Conservation (phyloP, 2,329 filamentous ascomycete species). For the Paramyrothecium sp. region DNA sequence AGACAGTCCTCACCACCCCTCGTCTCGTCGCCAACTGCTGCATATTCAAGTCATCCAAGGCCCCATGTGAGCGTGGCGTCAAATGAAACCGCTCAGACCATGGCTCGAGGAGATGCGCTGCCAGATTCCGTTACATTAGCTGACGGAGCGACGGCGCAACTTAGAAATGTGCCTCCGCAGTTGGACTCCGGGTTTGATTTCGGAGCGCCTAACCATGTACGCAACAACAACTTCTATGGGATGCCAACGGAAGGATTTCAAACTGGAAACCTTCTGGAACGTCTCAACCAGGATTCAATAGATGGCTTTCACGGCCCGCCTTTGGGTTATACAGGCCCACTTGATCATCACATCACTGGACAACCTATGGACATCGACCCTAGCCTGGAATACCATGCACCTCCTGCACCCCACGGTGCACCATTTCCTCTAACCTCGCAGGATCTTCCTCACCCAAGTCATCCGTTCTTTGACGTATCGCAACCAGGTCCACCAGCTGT, state of each 20-base stretch:
- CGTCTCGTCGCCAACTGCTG: slow-evolving; percentile 8
- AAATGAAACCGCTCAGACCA: too few species aligned
- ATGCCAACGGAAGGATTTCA: neutral
- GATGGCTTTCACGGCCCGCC: neutral
- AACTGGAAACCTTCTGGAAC: neutral
- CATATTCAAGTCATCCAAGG: neutral
- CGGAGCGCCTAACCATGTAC: neutral
- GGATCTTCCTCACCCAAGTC: neutral
- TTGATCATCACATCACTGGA: neutral
- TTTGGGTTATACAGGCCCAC: neutral
- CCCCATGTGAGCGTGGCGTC: too few species aligned
- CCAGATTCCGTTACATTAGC: neutral
- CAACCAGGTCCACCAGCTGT: neutral
- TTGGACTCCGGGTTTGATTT: neutral
- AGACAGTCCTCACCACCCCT: slow-evolving; percentile 9
- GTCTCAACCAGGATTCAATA: neutral
- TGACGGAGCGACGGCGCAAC: neutral
- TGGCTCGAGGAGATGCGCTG: neutral
- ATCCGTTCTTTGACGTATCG: neutral
- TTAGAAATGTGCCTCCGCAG: neutral
- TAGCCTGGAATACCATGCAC: slow-evolving; percentile 7
- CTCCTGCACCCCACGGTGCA: neutral
- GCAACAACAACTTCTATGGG: neutral
- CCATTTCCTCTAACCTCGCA: neutral
- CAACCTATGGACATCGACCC: slow-evolving; percentile 10